Evolutionary conservation across 78 protist genomes (phyloP).

Genomic region (Diacronema lutheri): DNA sequence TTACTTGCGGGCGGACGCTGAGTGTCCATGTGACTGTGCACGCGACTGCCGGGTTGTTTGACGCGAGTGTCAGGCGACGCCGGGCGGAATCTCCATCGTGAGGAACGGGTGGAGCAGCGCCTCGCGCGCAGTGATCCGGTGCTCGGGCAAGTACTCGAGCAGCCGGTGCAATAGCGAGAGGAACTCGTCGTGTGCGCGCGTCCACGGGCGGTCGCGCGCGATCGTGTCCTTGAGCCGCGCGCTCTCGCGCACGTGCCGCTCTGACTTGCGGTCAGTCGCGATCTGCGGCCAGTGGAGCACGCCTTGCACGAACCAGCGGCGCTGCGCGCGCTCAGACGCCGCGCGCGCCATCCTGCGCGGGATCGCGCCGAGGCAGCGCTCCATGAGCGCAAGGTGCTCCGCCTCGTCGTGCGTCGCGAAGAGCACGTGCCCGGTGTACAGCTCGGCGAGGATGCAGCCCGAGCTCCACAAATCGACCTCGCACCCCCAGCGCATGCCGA

Average conservation of each 20-base stretch:
- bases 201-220: background rate
- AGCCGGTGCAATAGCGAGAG: background rate
- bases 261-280: background rate
- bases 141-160: background rate
- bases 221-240: background rate
- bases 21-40: too few species aligned
- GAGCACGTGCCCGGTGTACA: constrained; percentile 28
- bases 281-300: constrained; percentile 11
- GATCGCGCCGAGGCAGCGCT: constrained; percentile 22
- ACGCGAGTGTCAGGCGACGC: too few species aligned
- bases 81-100: too few species aligned
- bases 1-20: too few species aligned
- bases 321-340: background rate
- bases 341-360: background rate
- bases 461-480: constrained; percentile 39
- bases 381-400: constrained; percentile 45
- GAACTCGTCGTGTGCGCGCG: background rate
- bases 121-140: background rate
- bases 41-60: too few species aligned
- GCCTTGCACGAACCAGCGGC: background rate
- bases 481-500: constrained; percentile 20
- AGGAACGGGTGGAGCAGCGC: constrained; percentile 14
- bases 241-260: background rate
- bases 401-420: constrained; percentile 39
- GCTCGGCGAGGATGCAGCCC: constrained; percentile 48